These are phyloP conservation scores for Ramaria sp. DNA, from an alignment of 768 basidiomycete species.

Conservation along the genomic window DNA sequence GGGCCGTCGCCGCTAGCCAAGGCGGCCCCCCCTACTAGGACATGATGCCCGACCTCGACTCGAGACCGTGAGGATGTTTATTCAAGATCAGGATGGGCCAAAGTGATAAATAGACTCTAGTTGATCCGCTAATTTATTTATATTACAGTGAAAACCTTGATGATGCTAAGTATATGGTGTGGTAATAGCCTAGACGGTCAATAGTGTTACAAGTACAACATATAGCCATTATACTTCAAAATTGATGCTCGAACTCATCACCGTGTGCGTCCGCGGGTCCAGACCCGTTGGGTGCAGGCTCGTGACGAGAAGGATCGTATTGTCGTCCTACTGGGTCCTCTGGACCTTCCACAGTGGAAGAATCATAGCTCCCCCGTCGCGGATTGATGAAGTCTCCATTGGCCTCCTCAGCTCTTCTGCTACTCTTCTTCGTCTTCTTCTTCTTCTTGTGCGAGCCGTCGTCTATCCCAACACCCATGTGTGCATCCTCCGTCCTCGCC, in stretches of 20 bases:
- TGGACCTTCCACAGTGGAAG: constrained; percentile 4
- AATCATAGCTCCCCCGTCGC: neutral
- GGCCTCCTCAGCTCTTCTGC: constrained; percentile 27
- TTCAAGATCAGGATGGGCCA: too few species aligned
- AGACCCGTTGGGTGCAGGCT: constrained; percentile 15
- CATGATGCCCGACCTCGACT: too few species aligned
- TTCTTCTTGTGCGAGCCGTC: constrained; percentile 29
- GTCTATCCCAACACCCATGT: constrained; percentile 20
- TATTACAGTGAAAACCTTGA: too few species aligned
- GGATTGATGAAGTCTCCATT: constrained; percentile 8
- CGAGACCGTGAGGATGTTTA: too few species aligned
- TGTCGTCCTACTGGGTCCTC: constrained; percentile 66
- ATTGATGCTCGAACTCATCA: constrained; percentile 54
- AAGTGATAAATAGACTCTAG: too few species aligned
- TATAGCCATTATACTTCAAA: constrained; percentile 26
- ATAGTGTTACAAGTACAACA: neutral
- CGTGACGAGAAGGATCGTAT: constrained; percentile 33
- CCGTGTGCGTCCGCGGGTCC: constrained; percentile 20
- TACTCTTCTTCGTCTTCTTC: constrained; percentile 55
- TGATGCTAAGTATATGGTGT: too few species aligned
- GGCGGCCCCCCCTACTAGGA: too few species aligned
- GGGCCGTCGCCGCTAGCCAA: too few species aligned
- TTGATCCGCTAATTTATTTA: too few species aligned
- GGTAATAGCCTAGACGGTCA: neutral
- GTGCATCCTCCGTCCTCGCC: constrained; percentile 78